phyloP scores from a whole-genome alignment of 345 rosid species.

The Arabis alpina region DNA sequence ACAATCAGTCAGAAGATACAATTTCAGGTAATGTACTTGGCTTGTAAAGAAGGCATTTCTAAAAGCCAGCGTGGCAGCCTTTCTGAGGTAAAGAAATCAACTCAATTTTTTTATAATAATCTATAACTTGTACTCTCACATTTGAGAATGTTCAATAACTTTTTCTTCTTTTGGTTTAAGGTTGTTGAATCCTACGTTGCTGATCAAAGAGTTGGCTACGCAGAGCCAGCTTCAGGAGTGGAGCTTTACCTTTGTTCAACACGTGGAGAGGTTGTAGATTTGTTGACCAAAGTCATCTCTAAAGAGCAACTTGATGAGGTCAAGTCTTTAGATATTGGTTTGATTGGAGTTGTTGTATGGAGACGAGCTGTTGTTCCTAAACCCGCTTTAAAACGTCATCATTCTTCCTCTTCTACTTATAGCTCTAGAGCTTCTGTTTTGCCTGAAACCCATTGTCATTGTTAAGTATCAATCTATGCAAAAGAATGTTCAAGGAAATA shows the following conservation, averaged over 20 bases:
- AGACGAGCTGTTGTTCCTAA: conserved; percentile 57
- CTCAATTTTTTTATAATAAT: not conserved
- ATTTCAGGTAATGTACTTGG: conserved; percentile 76
- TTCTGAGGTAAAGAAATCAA: conserved; percentile 58
- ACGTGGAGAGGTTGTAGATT: conserved; percentile 56
- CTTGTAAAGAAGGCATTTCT: conserved; percentile 64
- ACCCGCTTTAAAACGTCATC: conserved; percentile 32
- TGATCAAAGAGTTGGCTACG: conserved; percentile 88
- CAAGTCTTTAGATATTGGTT: conserved; percentile 69
- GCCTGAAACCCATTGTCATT: too few relatives aligned
- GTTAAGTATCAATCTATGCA: too few relatives aligned
- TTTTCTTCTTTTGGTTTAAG: conserved; percentile 45
- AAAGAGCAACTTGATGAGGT: conserved; percentile 66
- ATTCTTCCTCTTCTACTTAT: not conserved
- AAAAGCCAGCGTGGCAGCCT: conserved; percentile 61
- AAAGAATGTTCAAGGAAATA: too few relatives aligned
- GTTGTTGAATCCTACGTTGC: conserved; percentile 69
- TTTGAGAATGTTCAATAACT: too few relatives aligned
- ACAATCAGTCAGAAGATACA: too few relatives aligned
- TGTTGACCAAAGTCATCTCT: conserved; percentile 72
- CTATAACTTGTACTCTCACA: too few relatives aligned
- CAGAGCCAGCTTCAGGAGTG: conserved; percentile 76
- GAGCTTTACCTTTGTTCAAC: conserved; percentile 93
- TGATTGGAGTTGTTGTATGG: conserved; percentile 97
- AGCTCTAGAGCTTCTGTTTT: conserved; percentile 30